These are phyloP conservation scores for Xeromyces bisporus DNA, from an alignment of 495 filamentous ascomycete genomes.

Conservation along the genomic window DNA sequence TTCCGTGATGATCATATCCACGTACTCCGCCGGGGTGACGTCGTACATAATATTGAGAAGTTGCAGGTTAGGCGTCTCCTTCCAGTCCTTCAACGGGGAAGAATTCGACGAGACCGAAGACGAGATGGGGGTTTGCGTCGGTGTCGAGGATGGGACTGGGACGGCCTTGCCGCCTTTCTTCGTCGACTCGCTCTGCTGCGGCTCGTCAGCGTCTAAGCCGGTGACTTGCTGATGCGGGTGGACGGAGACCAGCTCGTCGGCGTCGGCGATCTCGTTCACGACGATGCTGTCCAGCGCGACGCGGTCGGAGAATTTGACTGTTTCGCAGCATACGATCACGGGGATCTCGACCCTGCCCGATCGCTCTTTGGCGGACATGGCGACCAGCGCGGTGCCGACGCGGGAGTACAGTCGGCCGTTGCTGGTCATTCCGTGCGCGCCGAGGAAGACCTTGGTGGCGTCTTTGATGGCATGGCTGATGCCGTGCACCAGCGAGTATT, in stretches of 20 bases:
- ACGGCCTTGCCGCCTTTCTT: constrained; percentile 22
- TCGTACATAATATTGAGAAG: constrained; percentile 82
- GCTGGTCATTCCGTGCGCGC: constrained; percentile 78
- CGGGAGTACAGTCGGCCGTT: constrained; percentile 79
- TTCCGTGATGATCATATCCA: constrained; percentile 82
- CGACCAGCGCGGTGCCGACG: constrained; percentile 72
- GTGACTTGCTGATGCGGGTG: constrained; percentile 21
- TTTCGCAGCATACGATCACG: constrained; percentile 85
- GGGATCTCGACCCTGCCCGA: constrained; percentile 44
- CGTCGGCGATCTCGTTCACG: constrained; percentile 70
- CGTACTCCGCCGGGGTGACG: constrained; percentile 77
- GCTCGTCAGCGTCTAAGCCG: constrained; percentile 16
- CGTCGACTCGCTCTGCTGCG: constrained; percentile 9
- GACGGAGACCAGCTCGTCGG: constrained; percentile 40
- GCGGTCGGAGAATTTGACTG: constrained; percentile 85
- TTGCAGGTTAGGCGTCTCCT: constrained; percentile 44
- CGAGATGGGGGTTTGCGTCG: constrained; percentile 3
- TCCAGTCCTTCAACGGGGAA: constrained; percentile 45
- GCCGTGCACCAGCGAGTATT: constrained; percentile 64
- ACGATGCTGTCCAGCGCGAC: constrained; percentile 84
- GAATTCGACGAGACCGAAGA: constrained; percentile 15
- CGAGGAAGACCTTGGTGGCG: constrained; percentile 68
- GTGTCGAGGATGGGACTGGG: constrained; percentile 10
- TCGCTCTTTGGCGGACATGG: constrained; percentile 63
- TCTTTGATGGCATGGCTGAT: constrained; percentile 54